Evolutionary conservation across 345 rosid species (phyloP), one percentile per base, ranked within the genome.

Genomic region (Brassica nigra): DNA sequence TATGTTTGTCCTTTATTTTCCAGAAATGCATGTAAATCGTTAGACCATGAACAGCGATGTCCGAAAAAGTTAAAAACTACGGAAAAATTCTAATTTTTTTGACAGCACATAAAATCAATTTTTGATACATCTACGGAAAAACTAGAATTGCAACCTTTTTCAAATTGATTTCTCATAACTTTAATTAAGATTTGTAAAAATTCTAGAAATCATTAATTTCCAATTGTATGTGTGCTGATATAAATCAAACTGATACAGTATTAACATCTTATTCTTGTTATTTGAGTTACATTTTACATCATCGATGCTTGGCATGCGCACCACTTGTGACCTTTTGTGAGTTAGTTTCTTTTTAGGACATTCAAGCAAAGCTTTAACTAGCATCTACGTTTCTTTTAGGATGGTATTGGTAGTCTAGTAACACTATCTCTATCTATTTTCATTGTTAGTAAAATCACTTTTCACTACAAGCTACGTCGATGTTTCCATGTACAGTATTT

Each of bases 281-380:
- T 34, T 34, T 34, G 37, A 34, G 37, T 34, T 34, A 34, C 6
- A 37, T 0, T 55, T 4, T 18, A 71, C 36, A 47, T 72, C 37
- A 58, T 79, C n/a, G 11, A 74, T 73, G 78, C 82, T 74, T 74
- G 82, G 82, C 82, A 79, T 74, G 82, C 5, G 54, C 66, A 79
- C 78, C 75, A 79, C 78, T 34, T 79, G 82, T 74, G 69, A 68
- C 65, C 20, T 62, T 52, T 54, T 15, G 69, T 47, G 74, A 62
- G 77, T 78, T 72, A 66, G 62, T 66, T 65, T 78, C 67, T 12
- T 49, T 68, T 73, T 73, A 42, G 54, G 42, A 33, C 63, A 66
- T 73, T 72, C 55, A 78, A 69, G 74, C 66, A 73, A 58, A 65
- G 76, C 78, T 79, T 62, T 74, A 79, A 79, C 82, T 62, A 79